These are phyloP conservation scores for Phytophthora melonis DNA, from an alignment of 352 stramenopile genomes.

Conservation along the genomic window DNA sequence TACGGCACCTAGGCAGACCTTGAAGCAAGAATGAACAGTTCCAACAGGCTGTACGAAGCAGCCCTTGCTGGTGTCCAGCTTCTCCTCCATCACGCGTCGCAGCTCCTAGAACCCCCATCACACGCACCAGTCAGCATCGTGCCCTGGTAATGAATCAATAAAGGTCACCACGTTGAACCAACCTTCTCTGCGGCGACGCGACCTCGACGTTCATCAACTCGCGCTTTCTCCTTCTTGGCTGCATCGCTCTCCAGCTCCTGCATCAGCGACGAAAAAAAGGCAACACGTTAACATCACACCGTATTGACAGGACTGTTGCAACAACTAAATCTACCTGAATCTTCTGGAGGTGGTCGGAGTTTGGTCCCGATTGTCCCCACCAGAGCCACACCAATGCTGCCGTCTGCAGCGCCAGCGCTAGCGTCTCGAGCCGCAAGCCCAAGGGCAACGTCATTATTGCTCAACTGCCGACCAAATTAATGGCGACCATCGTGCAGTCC, in stretches of 20 bases:
- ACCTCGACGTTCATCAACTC: slow-evolving; percentile 66
- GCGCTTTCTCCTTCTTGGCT: slow-evolving; percentile 62
- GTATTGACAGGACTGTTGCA: not conserved
- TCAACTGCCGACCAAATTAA: slow-evolving; percentile 23
- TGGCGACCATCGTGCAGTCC: slow-evolving; percentile 24
- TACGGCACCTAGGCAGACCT: slow-evolving; percentile 58
- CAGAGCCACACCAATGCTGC: slow-evolving; percentile 42
- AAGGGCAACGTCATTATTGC: slow-evolving; percentile 34
- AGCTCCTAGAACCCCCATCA: slow-evolving; percentile 53
- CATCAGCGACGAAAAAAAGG: not conserved
- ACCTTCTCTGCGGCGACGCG: slow-evolving; percentile 78
- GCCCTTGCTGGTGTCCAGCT: slow-evolving; percentile 79
- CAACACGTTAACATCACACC: slow-evolving; percentile 10
- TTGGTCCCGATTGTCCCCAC: slow-evolving; percentile 17
- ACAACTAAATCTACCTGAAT: slow-evolving; percentile 23
- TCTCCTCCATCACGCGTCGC: slow-evolving; percentile 74
- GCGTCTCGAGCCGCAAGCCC: slow-evolving; percentile 32
- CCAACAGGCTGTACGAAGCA: slow-evolving; percentile 86
- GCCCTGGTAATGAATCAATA: not conserved
- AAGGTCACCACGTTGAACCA: not conserved
- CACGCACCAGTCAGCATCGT: slow-evolving; percentile 9
- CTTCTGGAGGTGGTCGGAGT: slow-evolving; percentile 5
- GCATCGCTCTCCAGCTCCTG: slow-evolving; percentile 51
- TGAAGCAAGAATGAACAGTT: slow-evolving; percentile 81
- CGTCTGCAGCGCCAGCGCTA: slow-evolving; percentile 44